Evolutionary conservation across 1,284 basidiomycete species (phyloP), one percentile per base, ranked within the genome.

Genomic region (Xanthoconium separans): DNA sequence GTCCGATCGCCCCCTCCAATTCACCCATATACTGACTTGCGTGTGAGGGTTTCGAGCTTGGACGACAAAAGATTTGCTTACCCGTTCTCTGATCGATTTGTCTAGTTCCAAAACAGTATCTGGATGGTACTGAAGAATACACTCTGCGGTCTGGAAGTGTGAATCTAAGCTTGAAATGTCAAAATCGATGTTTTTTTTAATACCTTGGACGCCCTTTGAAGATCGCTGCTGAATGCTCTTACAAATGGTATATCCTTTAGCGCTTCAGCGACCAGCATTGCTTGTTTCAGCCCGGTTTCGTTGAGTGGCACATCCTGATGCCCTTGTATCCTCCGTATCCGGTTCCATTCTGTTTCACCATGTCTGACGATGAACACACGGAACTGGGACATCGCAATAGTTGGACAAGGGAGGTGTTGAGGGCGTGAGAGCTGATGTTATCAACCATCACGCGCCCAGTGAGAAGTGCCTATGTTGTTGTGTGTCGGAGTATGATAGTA

Each of bases 311-410:
- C 84, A 69, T 91, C 85, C 54, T 81, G 62, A 6, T 90, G 88
- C 42, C 89, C 88, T 73, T 91, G 88, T 46, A 89, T 79, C 55
- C 87, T 81, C 27, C 74, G 73, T 11, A 72, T 67, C 50, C 74
- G 70, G 66, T 90, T 91, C 64, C 79, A 82, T 46, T 82, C 76
- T 30, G 88, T 91, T 72, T 91, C 87, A 33, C 87, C 89, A 61
- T 91, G 89, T 44, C 88, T 81, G 43, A 90, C 78, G 55, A 91
- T 72, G 65, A 84, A 88, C 39, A 91, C 63, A 42, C 73, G 73
- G 34, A 75, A 70, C 44, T 58, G 53, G 47, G 68, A 50, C 64
- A 66, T 68, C 36, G 53, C 24, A 50, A 37, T 39, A 24, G 18
- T 22, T 30, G 30, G n/a, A 34, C 24, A 33, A 33, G 27, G 44